Percentiles rank a stretch among this genome's conserved stretches.
Evolutionary conservation across 2,329 filamentous ascomycete species (phyloP).

Genomic region (Pestalotiopsis sp.): DNA sequence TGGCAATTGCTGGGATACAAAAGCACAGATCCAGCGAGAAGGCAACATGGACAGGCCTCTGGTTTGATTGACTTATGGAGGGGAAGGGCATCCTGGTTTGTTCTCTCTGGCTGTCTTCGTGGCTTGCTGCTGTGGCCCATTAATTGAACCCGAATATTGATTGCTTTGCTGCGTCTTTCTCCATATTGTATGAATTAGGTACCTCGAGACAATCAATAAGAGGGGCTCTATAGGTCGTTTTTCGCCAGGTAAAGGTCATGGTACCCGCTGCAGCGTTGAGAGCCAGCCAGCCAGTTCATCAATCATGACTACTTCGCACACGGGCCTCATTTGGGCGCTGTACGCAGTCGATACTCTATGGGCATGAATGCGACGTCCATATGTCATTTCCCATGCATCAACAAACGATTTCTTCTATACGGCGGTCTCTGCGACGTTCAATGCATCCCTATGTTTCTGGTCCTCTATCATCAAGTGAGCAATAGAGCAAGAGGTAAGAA

Average conservation of each 20-base stretch:
- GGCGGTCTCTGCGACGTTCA: not conserved
- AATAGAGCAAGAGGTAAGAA: not conserved
- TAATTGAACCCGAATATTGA: not conserved
- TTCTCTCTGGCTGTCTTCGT: not conserved
- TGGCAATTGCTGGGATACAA: not conserved
- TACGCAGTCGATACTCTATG: not conserved
- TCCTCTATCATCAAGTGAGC: not conserved
- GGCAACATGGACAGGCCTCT: not conserved
- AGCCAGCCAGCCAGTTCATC: not conserved
- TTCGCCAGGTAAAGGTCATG: not conserved
- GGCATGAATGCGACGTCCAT: not conserved
- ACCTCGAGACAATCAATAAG: not conserved
- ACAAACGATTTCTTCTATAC: not conserved
- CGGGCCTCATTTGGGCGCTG: not conserved
- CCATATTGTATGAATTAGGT: not conserved
- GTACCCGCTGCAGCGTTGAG: not conserved
- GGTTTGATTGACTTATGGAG: not conserved
- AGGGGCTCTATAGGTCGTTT: not conserved
- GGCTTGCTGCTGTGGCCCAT: not conserved
- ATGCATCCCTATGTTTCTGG: not conserved
- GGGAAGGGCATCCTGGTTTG: not conserved
- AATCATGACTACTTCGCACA: not conserved
- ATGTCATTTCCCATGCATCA: not conserved
- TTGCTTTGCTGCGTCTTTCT: not conserved
- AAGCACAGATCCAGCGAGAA: not conserved